A percentile compares a stretch with the other conserved stretches of the same genome.
phyloP scores from a whole-genome alignment of 176 grass and related monocot genomes.

The Calamus simplicifolius region DNA sequence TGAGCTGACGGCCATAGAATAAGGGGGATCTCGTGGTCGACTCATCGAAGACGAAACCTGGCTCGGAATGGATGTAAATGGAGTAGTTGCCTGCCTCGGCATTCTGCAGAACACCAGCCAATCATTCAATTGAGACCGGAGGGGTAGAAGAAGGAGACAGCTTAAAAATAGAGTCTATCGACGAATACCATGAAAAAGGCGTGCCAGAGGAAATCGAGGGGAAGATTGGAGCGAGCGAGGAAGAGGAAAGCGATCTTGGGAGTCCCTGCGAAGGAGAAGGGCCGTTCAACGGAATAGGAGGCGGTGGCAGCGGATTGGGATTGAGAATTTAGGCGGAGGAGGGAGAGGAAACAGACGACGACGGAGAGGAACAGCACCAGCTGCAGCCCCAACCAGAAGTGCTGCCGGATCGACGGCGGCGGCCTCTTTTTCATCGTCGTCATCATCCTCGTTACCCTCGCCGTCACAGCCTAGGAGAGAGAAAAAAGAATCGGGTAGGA shows the following conservation, averaged over 20 bases:
- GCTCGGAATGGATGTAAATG: constrained; percentile 89
- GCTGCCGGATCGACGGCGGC: not conserved
- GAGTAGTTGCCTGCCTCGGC: constrained; percentile 71
- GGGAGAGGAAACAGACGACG: constrained; percentile 37
- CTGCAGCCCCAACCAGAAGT: constrained; percentile 54
- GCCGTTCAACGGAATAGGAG: constrained; percentile 10
- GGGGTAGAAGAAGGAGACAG: not conserved
- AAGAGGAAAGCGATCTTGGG: constrained; percentile 91
- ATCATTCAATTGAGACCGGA: constrained; percentile 1
- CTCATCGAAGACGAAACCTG: constrained; percentile 67
- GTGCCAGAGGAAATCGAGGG: constrained; percentile 95
- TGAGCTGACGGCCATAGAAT: constrained; percentile 67
- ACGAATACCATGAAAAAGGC: constrained; percentile 71
- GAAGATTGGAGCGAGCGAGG: constrained; percentile 61
- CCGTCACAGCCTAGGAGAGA: too few species aligned
- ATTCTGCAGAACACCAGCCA: constrained; percentile 33
- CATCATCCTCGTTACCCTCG: not conserved
- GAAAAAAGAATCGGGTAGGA: too few species aligned
- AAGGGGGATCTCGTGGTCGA: constrained; percentile 65
- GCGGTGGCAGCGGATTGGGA: constrained; percentile 8
- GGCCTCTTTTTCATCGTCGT: constrained; percentile 10
- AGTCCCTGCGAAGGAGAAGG: not conserved
- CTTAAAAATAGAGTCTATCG: not conserved
- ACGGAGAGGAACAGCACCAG: constrained; percentile 46
- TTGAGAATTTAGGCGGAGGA: constrained; percentile 38